A percentile compares a stretch with the other conserved stretches of the same genome.
Evolutionary conservation across 2,329 filamentous ascomycete genomes (phyloP).

Genomic region (Sclerotinia minor): DNA sequence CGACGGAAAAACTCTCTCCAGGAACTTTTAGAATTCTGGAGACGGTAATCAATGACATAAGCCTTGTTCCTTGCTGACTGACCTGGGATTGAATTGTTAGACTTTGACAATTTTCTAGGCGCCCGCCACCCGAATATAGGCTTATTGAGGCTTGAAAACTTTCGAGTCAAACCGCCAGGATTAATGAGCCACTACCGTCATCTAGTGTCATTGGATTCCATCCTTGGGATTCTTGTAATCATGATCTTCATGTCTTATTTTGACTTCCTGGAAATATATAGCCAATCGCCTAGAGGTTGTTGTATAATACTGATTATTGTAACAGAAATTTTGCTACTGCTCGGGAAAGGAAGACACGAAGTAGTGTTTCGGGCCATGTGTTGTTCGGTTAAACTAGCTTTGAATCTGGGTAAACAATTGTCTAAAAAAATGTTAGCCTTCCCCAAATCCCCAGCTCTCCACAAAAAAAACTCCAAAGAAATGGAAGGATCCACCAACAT

Average conservation of each 20-base stretch:
- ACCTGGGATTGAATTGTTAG: not conserved
- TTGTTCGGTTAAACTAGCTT: conserved; percentile 12
- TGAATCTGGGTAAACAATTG: not conserved
- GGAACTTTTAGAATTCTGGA: not conserved
- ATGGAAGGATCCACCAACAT: conserved; percentile 15
- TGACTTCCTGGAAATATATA: no score
- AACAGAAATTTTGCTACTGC: not conserved
- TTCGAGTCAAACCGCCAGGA: conserved; percentile 4
- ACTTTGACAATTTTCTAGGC: conserved; percentile 2
- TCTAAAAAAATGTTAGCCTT: not conserved
- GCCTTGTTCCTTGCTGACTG: not conserved
- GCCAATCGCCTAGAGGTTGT: not conserved
- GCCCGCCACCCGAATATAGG: conserved; percentile 11
- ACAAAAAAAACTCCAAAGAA: conserved; percentile 5
- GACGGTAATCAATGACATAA: conserved; percentile 1
- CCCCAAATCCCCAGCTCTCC: conserved; percentile 17
- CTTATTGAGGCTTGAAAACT: not conserved
- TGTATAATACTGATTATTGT: not conserved
- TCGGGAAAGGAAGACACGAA: not conserved
- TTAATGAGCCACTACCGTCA: conserved; percentile 6
- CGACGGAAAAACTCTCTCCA: conserved; percentile 15
- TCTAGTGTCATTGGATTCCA: not conserved
- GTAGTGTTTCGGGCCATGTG: not conserved
- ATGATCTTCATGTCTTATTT: not conserved
- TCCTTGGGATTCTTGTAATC: not conserved